Evolutionary conservation across 257 asterid genomes (phyloP).

Genomic region (Solanum chilense): DNA sequence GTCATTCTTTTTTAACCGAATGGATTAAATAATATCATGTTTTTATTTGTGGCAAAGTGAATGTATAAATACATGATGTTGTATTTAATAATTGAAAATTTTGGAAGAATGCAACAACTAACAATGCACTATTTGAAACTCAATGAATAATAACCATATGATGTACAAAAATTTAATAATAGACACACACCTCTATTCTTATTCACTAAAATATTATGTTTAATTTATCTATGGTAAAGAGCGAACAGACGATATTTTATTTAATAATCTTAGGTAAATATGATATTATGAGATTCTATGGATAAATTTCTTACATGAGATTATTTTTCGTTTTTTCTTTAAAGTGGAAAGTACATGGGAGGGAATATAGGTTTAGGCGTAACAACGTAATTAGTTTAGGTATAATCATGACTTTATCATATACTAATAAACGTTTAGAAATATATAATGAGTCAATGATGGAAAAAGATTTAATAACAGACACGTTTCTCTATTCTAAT

Average conservation of each 20-base stretch:
- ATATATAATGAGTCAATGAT: too few species aligned
- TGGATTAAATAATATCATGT: not conserved
- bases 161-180: not conserved
- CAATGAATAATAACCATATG: not conserved
- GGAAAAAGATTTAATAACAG: too few species aligned
- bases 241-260: not conserved
- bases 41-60: not conserved
- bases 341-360: not conserved
- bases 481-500: too few species aligned
- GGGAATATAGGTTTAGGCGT: not conserved
- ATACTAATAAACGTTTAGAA: too few species aligned
- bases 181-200: not conserved
- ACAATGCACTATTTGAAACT: not conserved
- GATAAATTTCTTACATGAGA: not conserved
- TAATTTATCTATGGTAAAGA: not conserved
- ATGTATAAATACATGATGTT: not conserved
- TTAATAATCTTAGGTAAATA: not conserved
- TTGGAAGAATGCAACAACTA: not conserved
- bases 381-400: not conserved
- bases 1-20: too few species aligned
- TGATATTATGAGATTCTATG: not conserved
- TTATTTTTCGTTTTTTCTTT: not conserved
- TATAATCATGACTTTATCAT: not conserved
- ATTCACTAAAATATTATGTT: not conserved
- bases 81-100: not conserved